Evolutionary conservation across 768 basidiomycete species (phyloP).

Genomic region (Austroboletus eburneus): DNA sequence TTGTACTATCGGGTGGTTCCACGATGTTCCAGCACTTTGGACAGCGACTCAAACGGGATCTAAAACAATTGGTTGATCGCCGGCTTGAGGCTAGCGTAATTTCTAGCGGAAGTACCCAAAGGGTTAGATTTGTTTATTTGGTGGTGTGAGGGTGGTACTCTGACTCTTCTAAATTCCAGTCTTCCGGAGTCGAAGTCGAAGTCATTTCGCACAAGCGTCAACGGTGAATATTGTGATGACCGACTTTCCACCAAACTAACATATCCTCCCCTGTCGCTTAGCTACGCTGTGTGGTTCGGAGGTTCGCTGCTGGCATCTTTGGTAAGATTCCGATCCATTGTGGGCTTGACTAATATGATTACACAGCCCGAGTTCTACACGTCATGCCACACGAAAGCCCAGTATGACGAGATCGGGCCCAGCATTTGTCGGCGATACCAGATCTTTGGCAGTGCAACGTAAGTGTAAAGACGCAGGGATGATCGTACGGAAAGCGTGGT

Average conservation of each 20-base stretch:
- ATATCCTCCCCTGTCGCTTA: conserved; percentile 22
- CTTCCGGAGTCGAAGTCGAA: conserved; percentile 95
- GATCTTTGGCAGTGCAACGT: conserved; percentile 88
- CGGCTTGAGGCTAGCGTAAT: conserved; percentile 74
- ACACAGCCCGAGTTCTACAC: conserved; percentile 90
- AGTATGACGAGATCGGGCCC: conserved; percentile 91
- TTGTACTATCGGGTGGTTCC: conserved; percentile 93
- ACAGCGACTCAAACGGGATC: conserved; percentile 91
- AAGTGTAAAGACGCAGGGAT: conserved; percentile 12
- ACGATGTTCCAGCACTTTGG: conserved; percentile 99
- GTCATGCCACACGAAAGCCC: conserved; percentile 89
- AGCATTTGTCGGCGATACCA: conserved; percentile 91
- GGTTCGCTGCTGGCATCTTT: conserved; percentile 92
- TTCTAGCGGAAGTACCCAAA: conserved; percentile 69
- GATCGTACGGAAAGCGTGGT: background rate
- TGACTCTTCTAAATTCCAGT: conserved; percentile 42
- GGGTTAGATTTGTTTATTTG: conserved; percentile 43
- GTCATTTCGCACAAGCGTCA: conserved; percentile 99
- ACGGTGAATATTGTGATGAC: conserved; percentile 44
- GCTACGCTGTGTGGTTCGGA: conserved; percentile 97
- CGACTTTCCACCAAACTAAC: conserved; percentile 10
- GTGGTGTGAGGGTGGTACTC: background rate
- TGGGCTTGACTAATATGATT: conserved; percentile 4
- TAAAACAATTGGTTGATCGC: conserved; percentile 91
- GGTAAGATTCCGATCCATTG: conserved; percentile 41